Evolutionary conservation across 2,329 filamentous ascomycete species (phyloP).

Genomic region (Alternaria triticina): DNA sequence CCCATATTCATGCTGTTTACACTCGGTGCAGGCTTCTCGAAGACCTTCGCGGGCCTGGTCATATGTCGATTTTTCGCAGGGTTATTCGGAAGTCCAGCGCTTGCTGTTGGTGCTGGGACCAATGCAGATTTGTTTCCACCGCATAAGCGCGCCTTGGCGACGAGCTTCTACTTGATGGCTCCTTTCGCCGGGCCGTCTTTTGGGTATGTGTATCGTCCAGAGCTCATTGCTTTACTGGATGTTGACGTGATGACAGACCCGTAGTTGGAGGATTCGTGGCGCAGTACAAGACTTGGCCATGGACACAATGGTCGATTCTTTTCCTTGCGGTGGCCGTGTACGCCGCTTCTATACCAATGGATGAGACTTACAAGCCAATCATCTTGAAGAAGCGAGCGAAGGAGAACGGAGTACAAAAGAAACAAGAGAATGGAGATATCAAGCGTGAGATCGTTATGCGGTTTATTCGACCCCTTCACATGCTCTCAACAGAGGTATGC

Average conservation of each 20-base stretch:
- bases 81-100: constrained; percentile 67
- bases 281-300: constrained; percentile 56
- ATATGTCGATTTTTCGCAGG: constrained; percentile 74
- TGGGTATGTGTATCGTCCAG: constrained; percentile 32
- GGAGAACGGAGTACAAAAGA: constrained; percentile 8
- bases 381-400: constrained; percentile 52
- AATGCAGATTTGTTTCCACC: constrained; percentile 50
- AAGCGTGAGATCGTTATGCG: constrained; percentile 47
- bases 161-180: constrained; percentile 48
- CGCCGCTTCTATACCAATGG: constrained; percentile 51
- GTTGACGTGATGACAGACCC: constrained; percentile 30
- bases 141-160: constrained; percentile 40
- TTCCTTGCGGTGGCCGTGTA: constrained; percentile 49
- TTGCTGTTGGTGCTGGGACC: constrained; percentile 53
- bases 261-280: constrained; percentile 54
- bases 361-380: constrained; percentile 63
- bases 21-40: constrained; percentile 60
- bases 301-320: constrained; percentile 53
- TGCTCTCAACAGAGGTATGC: constrained; percentile 40
- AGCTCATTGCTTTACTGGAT: not conserved
- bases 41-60: constrained; percentile 59
- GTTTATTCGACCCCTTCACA: constrained; percentile 60
- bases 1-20: constrained; percentile 62
- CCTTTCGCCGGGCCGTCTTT: constrained; percentile 51
- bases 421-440: constrained; percentile 11